Percentiles rank a stretch among this genome's conserved stretches.
These are phyloP conservation scores for Alternaria sp. DNA, from an alignment of 2,329 filamentous ascomycete species.

Conservation along the genomic window DNA sequence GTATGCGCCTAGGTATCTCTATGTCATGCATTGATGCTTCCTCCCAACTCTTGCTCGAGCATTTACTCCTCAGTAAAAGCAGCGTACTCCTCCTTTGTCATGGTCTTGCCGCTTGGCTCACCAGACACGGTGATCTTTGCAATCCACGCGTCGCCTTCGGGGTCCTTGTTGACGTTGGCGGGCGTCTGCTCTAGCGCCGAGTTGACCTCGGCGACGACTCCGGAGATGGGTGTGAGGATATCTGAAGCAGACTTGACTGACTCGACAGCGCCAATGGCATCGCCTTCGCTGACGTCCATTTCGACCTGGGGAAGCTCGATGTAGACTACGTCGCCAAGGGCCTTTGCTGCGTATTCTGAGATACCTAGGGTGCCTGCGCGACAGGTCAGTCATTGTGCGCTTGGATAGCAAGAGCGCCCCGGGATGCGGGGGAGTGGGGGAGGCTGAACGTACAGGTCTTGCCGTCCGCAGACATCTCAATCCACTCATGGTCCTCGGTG, in stretches of 20 bases:
- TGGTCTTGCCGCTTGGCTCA: conserved; percentile 67
- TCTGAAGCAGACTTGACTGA: conserved; percentile 99
- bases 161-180: conserved; percentile 84
- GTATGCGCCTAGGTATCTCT: conserved; percentile 11
- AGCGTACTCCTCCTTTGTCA: conserved; percentile 82
- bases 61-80: conserved; percentile 68
- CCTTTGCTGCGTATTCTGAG: conserved; percentile 88
- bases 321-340: conserved; percentile 95
- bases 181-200: conserved; percentile 82
- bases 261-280: conserved; percentile 93
- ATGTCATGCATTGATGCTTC: background rate
- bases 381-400: background rate
- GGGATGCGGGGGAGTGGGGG: conserved; percentile 9
- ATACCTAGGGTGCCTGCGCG: conserved; percentile 76
- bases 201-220: conserved; percentile 81
- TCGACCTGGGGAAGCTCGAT: conserved; percentile 86
- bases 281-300: conserved; percentile 75
- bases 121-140: conserved; percentile 83
- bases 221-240: conserved; percentile 87
- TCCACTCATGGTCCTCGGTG: conserved; percentile 98
- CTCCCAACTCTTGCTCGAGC: background rate
- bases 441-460: conserved; percentile 69
- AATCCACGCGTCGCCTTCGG: conserved; percentile 93
- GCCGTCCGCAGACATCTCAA: conserved; percentile 84
- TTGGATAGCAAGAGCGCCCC: conserved; percentile 5